Conservation (phyloP, 306 rosid species). For the Rosa multiflora region DNA sequence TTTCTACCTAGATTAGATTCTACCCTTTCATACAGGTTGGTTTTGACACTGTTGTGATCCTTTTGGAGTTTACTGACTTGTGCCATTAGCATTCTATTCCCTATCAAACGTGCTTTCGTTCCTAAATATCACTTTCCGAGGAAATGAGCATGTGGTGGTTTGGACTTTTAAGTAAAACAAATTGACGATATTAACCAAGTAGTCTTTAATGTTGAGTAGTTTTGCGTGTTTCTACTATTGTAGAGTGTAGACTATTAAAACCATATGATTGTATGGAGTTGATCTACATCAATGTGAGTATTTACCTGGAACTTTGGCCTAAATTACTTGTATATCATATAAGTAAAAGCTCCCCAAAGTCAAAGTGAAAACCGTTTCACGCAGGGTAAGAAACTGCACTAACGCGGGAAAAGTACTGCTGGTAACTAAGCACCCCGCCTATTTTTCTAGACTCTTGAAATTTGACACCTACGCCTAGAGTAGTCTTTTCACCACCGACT, state of each 20-base stretch:
- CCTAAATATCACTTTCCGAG: neutral
- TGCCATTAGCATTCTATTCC: constrained; percentile 1
- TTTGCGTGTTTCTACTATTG: no score
- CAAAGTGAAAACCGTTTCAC: neutral
- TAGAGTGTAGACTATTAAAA: no score
- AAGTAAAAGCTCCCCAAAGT: no score
- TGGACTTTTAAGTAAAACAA: neutral
- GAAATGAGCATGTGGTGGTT: neutral
- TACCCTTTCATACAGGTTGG: neutral
- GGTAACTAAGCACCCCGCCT: neutral
- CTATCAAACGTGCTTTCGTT: neutral
- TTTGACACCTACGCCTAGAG: neutral
- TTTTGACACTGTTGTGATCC: constrained; percentile 2
- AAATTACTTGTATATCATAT: no score
- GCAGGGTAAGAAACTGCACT: neutral
- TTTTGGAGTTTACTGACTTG: neutral
- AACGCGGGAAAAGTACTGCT: neutral
- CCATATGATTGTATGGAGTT: no score
- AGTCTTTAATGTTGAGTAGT: neutral
- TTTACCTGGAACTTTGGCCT: neutral
- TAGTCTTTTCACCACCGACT: neutral
- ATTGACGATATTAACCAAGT: neutral
- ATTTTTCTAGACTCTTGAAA: neutral
- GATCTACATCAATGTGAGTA: no score
- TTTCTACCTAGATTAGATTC: constrained; percentile 8